Evolutionary conservation across 805 yeast species (phyloP), one percentile per base, ranked within the genome.

Genomic region (Wickerhamiella slavikovae): DNA sequence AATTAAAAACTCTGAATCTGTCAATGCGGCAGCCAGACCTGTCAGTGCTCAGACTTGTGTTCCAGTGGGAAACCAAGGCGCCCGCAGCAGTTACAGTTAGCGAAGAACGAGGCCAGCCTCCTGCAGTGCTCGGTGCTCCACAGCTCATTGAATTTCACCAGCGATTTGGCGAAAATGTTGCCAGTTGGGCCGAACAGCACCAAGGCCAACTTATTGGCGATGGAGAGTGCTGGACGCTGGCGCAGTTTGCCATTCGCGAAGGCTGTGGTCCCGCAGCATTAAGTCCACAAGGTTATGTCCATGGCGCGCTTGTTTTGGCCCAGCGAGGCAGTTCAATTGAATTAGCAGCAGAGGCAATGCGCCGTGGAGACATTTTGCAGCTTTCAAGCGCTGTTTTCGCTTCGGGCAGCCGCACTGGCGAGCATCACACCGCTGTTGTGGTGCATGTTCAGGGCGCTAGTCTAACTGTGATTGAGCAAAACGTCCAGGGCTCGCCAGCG

Each of bases 201-300:
- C 27, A 31, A n/a, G 55, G 49, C 8, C 38, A 28, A 11, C 48
- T 42, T 22, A 51, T 50, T 1, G 56, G 57, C 16, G 38, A 49
- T 29, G 58, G 55, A 4, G 58, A 55, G 36, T 55, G 60, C 41
- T 55, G 60, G 60, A 52, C 57, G 9, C 36, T 51, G 17, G 57
- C 56, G 19, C 36, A 47, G 20, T 45, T 49, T 12, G 56, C 57
- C 6, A 38, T 53, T 13, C 40, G 37, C 8, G 26, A 36, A n/a
- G 38, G 39, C 17, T 27, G 40, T 4, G 39, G 37, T 15, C 45
- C 42, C 12, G 27, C 29, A 7, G 52, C 49, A 1, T 27, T 51
- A 41, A 27, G 39, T 1, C 37, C 54, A 5, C 48, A 42, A 33
- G 45, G 46, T n/a, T 35, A 35, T 28, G 41, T 38, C 9, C 51